A percentile compares a stretch with the other conserved stretches of the same genome.
These are phyloP conservation scores for Neurospora pannonica DNA, from an alignment of 495 filamentous ascomycete genomes.

Conservation along the genomic window DNA sequence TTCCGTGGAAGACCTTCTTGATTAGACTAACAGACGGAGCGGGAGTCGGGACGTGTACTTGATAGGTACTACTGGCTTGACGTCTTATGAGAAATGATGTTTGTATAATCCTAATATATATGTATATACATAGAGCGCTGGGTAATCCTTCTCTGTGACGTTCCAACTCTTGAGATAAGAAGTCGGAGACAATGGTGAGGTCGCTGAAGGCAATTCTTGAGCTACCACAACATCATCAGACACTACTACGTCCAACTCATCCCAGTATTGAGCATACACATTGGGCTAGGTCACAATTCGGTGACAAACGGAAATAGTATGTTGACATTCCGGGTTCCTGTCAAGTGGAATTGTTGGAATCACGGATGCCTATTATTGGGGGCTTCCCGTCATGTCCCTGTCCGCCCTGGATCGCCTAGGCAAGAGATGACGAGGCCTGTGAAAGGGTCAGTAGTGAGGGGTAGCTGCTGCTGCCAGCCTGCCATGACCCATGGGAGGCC, in stretches of 20 bases:
- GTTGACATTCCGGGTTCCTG: neutral
- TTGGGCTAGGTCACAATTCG: neutral
- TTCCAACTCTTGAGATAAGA: too few relatives aligned
- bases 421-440: neutral
- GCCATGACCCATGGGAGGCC: neutral
- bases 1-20: neutral
- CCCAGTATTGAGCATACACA: neutral
- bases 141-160: neutral
- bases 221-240: too few relatives aligned
- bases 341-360: neutral
- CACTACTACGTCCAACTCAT: too few relatives aligned
- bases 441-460: neutral
- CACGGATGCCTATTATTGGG: neutral
- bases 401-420: neutral
- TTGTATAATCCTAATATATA: neutral
- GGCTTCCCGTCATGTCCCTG: neutral
- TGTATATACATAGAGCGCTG: neutral
- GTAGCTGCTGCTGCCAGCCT: neutral
- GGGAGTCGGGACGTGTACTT: neutral
- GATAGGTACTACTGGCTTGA: neutral
- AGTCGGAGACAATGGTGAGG: too few relatives aligned
- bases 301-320: neutral
- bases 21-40: neutral
- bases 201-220: too few relatives aligned
- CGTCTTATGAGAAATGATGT: neutral